These are phyloP conservation scores for Vanderwaltozyma verrucispora DNA, from an alignment of 805 yeast species.

Conservation along the genomic window DNA sequence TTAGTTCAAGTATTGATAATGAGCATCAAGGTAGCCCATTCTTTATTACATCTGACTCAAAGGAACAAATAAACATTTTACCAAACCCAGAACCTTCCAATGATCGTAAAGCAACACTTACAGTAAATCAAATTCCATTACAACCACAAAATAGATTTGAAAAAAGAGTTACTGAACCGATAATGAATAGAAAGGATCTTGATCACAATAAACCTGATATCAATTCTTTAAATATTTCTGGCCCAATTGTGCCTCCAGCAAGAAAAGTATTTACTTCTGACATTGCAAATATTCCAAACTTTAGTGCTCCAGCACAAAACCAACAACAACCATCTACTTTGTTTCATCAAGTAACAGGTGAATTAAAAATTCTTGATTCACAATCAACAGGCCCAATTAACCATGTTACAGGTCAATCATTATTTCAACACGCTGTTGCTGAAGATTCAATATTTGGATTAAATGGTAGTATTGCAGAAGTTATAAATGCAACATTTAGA, in stretches of 20 bases:
- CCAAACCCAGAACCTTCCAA: too few relatives aligned
- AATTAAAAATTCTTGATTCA: constrained; percentile 10
- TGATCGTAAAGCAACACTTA: too few relatives aligned
- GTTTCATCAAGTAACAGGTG: constrained; percentile 25
- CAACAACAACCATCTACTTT: constrained; percentile 17
- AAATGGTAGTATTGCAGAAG: constrained; percentile 80
- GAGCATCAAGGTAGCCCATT: too few relatives aligned
- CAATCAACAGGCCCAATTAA: constrained; percentile 17
- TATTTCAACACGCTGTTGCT: constrained; percentile 37
- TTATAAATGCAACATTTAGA: constrained; percentile 60
- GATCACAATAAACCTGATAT: background rate
- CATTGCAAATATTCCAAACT: background rate
- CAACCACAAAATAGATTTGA: constrained; percentile 26
- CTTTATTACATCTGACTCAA: background rate
- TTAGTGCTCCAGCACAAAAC: too few relatives aligned
- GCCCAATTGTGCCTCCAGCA: constrained; percentile 12
- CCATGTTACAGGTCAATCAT: constrained; percentile 18
- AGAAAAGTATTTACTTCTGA: background rate
- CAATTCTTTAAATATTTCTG: background rate
- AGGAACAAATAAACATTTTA: too few relatives aligned
- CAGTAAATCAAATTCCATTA: constrained; percentile 29
- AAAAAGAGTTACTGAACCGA: constrained; percentile 10
- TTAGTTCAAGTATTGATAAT: too few relatives aligned
- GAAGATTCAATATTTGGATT: constrained; percentile 47
- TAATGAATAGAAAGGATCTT: background rate